Evolutionary conservation across 257 asterid genomes (phyloP).

Genomic region (Phtheirospermum japonicum): DNA sequence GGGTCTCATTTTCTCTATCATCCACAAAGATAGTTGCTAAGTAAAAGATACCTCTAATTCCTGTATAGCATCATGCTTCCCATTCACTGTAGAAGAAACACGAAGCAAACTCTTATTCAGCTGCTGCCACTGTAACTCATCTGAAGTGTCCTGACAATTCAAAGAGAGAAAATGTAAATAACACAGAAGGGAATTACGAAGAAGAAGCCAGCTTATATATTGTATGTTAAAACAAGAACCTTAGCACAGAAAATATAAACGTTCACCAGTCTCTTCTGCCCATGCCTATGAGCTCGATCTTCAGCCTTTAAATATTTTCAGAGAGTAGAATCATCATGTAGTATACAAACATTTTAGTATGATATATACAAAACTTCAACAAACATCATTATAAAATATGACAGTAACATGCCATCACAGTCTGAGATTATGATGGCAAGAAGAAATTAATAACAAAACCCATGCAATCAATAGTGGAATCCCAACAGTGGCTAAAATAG

Average conservation of each 20-base stretch:
- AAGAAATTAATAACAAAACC: neutral
- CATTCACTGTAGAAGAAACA: conserved; percentile 81
- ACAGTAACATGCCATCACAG: neutral
- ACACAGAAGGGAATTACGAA: conserved; percentile 7
- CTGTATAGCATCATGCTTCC: conserved; percentile 64
- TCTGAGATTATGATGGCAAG: neutral
- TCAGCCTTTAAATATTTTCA: conserved; percentile 67
- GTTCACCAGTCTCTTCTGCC: conserved; percentile 83
- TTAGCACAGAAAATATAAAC: conserved; percentile 86
- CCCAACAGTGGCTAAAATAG: neutral
- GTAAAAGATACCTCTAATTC: conserved; percentile 61
- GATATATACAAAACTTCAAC: conserved; percentile 6
- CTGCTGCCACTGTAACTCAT: conserved; percentile 80
- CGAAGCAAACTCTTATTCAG: conserved; percentile 73
- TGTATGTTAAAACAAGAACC: conserved; percentile 42
- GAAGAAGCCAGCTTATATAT: conserved; percentile 21
- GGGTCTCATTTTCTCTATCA: conserved; percentile 18
- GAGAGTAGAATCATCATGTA: conserved; percentile 30
- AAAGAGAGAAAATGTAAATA: conserved; percentile 16
- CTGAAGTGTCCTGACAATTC: conserved; percentile 71
- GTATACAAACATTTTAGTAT: conserved; percentile 19
- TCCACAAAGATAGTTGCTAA: conserved; percentile 10
- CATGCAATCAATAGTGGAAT: conserved; percentile 4
- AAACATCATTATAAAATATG: conserved; percentile 20
- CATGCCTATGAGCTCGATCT: conserved; percentile 95